Evolutionary conservation across 2,329 filamentous ascomycete genomes (phyloP).

Genomic region (Berkeleyomyces basicola): DNA sequence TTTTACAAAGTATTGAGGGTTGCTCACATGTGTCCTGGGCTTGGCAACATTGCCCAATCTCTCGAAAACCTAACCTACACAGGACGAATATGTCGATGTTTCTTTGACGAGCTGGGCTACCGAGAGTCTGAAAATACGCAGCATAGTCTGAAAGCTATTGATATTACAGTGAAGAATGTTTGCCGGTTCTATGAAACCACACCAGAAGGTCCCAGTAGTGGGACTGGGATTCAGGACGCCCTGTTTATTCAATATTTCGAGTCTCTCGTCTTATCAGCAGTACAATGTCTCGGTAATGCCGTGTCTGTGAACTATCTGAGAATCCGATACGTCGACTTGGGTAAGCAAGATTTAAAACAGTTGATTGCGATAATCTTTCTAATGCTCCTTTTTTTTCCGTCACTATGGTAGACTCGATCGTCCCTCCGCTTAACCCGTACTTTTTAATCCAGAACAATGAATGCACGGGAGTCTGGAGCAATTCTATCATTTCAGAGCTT

Average conservation of each 20-base stretch:
- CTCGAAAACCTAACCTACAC: constrained; percentile 57
- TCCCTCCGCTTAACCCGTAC: constrained; percentile 56
- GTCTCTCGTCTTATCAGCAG: constrained; percentile 45
- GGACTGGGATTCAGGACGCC: constrained; percentile 54
- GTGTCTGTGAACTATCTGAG: constrained; percentile 45
- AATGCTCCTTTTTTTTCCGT: background rate
- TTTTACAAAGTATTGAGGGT: constrained; percentile 41
- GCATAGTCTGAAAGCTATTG: constrained; percentile 36
- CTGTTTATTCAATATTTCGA: constrained; percentile 58
- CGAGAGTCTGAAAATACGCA: background rate
- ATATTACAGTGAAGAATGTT: constrained; percentile 59
- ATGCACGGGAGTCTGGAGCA: constrained; percentile 58
- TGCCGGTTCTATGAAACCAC: constrained; percentile 29
- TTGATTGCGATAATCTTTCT: background rate
- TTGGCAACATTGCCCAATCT: constrained; percentile 43
- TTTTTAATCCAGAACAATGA: constrained; percentile 45
- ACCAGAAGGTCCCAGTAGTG: constrained; percentile 37
- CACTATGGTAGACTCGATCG: constrained; percentile 40
- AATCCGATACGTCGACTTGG: constrained; percentile 59
- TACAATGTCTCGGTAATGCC: constrained; percentile 42
- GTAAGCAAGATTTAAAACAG: constrained; percentile 23
- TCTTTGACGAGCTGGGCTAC: constrained; percentile 42
- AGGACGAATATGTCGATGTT: constrained; percentile 51
- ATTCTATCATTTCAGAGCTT: constrained; percentile 45
- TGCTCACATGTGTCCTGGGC: constrained; percentile 47